Conservation (phyloP, 2,329 filamentous ascomycete species). For the Dothideomycetes sp. region DNA sequence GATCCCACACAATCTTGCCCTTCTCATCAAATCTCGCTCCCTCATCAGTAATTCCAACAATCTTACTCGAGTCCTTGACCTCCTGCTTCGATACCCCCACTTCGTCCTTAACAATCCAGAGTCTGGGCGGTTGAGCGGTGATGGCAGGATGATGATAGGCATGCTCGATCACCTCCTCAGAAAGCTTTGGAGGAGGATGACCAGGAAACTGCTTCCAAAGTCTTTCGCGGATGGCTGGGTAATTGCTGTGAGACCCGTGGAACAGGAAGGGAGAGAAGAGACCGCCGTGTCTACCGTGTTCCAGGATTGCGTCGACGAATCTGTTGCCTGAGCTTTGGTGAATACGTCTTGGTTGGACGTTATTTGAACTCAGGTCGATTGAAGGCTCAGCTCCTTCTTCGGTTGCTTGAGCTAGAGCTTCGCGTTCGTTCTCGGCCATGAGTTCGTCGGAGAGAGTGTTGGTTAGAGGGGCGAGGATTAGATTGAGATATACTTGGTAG, state of each 20-base stretch:
- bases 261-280: constrained; percentile 3
- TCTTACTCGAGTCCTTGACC: constrained; percentile 28
- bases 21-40: constrained; percentile 38
- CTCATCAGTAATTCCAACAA: constrained; percentile 34
- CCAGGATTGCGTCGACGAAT: constrained; percentile 1
- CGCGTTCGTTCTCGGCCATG: constrained; percentile 10
- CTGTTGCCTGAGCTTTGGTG: constrained; percentile 10
- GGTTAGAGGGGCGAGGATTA: constrained; percentile 25
- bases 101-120: constrained; percentile 38
- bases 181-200: constrained; percentile 15
- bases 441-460: constrained; percentile 23
- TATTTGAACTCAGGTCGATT: constrained; percentile 15
- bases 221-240: constrained; percentile 2
- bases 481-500: constrained; percentile 31
- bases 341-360: constrained; percentile 7
- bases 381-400: constrained; percentile 16
- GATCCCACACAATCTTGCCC: constrained; percentile 36
- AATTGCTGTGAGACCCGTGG: constrained; percentile 11
- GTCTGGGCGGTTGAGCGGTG: constrained; percentile 29
- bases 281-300: constrained; percentile 11
- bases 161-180: constrained; percentile 26
- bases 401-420: constrained; percentile 18
- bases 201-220: constrained; percentile 16
- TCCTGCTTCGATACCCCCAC: constrained; percentile 35
- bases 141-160: constrained; percentile 38